Conservation (phyloP, 164 flowering plant species). For the Protea cynaroides region DNA sequence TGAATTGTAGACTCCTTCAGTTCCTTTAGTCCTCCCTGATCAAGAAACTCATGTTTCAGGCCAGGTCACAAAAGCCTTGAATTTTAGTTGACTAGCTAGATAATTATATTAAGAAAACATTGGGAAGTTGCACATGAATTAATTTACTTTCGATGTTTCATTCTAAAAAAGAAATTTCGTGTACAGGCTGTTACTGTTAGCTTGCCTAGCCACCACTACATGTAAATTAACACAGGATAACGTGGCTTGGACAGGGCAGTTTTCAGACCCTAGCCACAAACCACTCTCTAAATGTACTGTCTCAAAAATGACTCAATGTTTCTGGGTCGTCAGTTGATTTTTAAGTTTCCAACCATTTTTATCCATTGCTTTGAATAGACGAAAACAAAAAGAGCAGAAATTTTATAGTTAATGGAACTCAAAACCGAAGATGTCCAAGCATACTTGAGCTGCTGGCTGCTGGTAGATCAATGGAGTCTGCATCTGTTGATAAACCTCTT, state of each 20-base stretch:
- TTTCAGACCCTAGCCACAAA: not conserved
- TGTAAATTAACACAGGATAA: not conserved
- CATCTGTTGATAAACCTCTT: conserved; percentile 91
- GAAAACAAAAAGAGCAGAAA: not conserved
- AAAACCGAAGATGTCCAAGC: conserved; percentile 3
- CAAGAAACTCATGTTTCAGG: conserved; percentile 1
- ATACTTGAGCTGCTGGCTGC: conserved; percentile 50
- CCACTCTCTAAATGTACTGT: too few species aligned
- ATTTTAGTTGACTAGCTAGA: too few species aligned
- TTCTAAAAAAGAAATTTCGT: not conserved
- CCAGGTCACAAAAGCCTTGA: not conserved
- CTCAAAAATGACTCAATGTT: too few species aligned
- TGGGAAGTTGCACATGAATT: not conserved
- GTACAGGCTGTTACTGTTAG: not conserved
- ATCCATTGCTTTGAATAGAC: too few species aligned
- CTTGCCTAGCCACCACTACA: not conserved
- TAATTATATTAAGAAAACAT: not conserved
- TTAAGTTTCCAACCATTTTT: too few species aligned
- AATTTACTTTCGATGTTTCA: not conserved
- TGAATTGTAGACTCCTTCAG: conserved; percentile 86
- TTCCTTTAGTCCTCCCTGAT: conserved; percentile 83
- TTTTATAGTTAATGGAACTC: not conserved
- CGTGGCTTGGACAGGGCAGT: not conserved
- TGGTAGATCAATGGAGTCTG: conserved; percentile 92
- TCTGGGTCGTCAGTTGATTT: too few species aligned